Evolutionary conservation across 2,329 filamentous ascomycete species (phyloP).

Genomic region (Teratosphaeria gauchensis): DNA sequence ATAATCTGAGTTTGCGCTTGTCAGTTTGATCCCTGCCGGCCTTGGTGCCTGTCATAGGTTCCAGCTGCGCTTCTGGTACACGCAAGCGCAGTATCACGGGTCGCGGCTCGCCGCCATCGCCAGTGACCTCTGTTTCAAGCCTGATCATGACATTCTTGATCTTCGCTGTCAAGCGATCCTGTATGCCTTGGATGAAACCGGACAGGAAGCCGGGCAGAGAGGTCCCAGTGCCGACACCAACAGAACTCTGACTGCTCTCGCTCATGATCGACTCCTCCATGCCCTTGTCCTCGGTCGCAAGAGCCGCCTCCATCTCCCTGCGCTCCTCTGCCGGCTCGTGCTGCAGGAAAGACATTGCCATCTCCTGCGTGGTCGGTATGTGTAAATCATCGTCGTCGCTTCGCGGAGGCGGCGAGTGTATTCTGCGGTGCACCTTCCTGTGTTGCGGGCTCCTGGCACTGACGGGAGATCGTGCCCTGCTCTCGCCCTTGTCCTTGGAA

Average conservation of each 20-base stretch:
- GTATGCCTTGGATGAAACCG: conserved; percentile 62
- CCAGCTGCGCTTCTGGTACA: conserved; percentile 55
- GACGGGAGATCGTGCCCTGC: conserved; percentile 17
- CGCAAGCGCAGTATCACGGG: conserved; percentile 55
- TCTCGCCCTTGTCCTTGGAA: conserved; percentile 15
- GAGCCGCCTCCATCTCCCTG: conserved; percentile 57
- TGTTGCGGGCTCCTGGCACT: conserved; percentile 21
- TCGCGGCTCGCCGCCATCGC: conserved; percentile 12
- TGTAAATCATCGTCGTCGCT: conserved; percentile 21
- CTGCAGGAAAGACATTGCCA: conserved; percentile 70
- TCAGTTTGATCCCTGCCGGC: neutral
- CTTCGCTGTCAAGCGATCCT: conserved; percentile 59
- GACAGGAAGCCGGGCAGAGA: conserved; percentile 53
- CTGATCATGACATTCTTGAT: conserved; percentile 58
- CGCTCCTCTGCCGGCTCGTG: conserved; percentile 58
- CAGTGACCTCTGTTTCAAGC: conserved; percentile 48
- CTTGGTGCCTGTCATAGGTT: conserved; percentile 41
- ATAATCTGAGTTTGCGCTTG: conserved; percentile 12
- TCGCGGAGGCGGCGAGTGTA: conserved; percentile 21
- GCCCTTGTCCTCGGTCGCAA: conserved; percentile 47
- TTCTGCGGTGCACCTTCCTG: conserved; percentile 25
- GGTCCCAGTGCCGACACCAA: conserved; percentile 48
- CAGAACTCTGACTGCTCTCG: conserved; percentile 47
- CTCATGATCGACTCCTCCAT: conserved; percentile 51
- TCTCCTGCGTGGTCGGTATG: conserved; percentile 59